Percentiles rank a stretch among this genome's conserved stretches.
These are phyloP conservation scores for Metarhizium humberi DNA, from an alignment of 2,329 filamentous ascomycete species.

Conservation along the genomic window DNA sequence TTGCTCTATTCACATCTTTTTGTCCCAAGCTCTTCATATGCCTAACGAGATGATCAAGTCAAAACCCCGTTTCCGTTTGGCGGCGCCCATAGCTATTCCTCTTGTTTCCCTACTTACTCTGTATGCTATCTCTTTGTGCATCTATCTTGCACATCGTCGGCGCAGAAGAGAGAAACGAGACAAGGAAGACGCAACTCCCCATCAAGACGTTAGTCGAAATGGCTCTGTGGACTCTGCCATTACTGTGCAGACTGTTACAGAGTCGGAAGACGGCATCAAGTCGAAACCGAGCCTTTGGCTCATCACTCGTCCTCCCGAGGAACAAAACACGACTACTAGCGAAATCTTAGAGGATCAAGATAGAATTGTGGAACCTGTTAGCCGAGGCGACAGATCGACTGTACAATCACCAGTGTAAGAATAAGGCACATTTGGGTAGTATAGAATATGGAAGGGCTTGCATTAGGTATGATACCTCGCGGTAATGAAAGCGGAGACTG, in stretches of 20 bases:
- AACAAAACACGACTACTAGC: not conserved
- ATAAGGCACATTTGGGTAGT: not conserved
- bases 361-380: not conserved
- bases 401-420: not conserved
- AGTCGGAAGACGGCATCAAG: conserved; percentile 9
- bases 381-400: not conserved
- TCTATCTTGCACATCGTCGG: conserved; percentile 18
- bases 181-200: conserved; percentile 6
- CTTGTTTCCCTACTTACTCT: conserved; percentile 19
- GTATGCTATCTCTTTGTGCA: conserved; percentile 18
- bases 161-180: conserved; percentile 14
- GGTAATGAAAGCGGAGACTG: not conserved
- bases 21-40: not conserved
- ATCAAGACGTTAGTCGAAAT: conserved; percentile 11
- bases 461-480: not conserved
- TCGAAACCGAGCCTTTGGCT: conserved; percentile 9
- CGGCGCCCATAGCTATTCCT: conserved; percentile 19
- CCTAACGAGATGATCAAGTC: conserved; percentile 11
- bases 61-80: conserved; percentile 14
- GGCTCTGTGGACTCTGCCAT: conserved; percentile 14
- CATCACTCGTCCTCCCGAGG: not conserved
- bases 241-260: conserved; percentile 12
- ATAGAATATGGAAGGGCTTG: not conserved
- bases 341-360: not conserved
- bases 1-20: not conserved